Evolutionary conservation across 2,329 filamentous ascomycete species (phyloP).

Genomic region (Plenodomus tracheiphilus): DNA sequence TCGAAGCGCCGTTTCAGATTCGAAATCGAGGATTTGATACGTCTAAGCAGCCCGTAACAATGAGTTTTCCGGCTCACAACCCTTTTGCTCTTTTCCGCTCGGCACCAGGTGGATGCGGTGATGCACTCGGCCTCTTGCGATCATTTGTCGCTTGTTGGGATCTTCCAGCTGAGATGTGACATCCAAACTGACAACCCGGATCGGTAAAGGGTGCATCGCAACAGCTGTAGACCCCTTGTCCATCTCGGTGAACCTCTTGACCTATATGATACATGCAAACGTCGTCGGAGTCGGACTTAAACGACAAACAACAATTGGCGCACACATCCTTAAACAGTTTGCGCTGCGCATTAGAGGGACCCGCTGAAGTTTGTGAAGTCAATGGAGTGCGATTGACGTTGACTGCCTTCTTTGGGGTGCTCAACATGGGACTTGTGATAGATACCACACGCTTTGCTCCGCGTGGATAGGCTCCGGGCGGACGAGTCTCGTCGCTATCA

Average conservation of each 20-base stretch:
- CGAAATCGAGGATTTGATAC: too few species aligned
- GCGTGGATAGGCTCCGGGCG: slow-evolving; percentile 8
- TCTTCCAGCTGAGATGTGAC: slow-evolving; percentile 5
- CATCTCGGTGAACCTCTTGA: neutral
- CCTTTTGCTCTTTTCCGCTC: slow-evolving; percentile 2
- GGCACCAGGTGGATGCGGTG: neutral
- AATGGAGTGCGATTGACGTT: neutral
- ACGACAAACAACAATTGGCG: slow-evolving; percentile 14
- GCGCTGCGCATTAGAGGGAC: neutral
- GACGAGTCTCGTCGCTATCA: slow-evolving; percentile 10
- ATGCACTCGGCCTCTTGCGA: slow-evolving; percentile 4
- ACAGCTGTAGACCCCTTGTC: slow-evolving; percentile 7
- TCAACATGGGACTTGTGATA: neutral
- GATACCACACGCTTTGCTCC: neutral
- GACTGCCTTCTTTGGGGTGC: neutral
- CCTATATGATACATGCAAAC: slow-evolving; percentile 25
- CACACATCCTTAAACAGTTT: slow-evolving; percentile 3
- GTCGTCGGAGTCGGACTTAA: slow-evolving; percentile 3
- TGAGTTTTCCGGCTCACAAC: neutral
- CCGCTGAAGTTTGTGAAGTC: neutral
- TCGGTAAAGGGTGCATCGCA: slow-evolving; percentile 11
- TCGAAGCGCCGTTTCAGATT: too few species aligned
- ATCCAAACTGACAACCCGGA: slow-evolving; percentile 14
- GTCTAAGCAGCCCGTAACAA: too few species aligned
- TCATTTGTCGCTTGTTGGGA: neutral